These are phyloP conservation scores for Fusarium keratoplasticum DNA, from an alignment of 2,329 filamentous ascomycete genomes.

Conservation along the genomic window DNA sequence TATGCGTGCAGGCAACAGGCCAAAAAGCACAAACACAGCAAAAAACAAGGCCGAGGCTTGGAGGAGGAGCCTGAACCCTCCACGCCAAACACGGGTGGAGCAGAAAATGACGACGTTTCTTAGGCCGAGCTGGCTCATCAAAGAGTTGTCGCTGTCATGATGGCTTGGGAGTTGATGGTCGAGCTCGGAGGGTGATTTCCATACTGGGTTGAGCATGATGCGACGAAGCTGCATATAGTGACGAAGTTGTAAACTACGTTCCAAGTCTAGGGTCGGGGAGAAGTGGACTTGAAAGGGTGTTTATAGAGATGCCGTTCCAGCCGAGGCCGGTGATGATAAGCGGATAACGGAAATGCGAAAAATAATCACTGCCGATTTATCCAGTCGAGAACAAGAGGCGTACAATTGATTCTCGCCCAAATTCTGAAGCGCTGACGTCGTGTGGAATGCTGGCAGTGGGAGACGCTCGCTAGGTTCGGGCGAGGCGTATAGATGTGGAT, in stretches of 20 bases:
- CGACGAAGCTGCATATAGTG: neutral
- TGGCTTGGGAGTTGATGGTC: slow-evolving; percentile 34
- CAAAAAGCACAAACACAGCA: slow-evolving; percentile 45
- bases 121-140: slow-evolving; percentile 33
- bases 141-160: slow-evolving; percentile 34
- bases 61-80: slow-evolving; percentile 47
- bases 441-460: slow-evolving; percentile 20
- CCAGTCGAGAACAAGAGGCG: slow-evolving; percentile 4
- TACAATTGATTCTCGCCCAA: neutral
- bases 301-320: slow-evolving; percentile 7
- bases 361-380: slow-evolving; percentile 12
- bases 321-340: neutral
- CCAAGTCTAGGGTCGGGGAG: neutral
- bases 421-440: slow-evolving; percentile 7
- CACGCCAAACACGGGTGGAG: slow-evolving; percentile 56
- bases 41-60: slow-evolving; percentile 43
- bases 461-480: slow-evolving; percentile 26
- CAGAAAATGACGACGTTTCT: slow-evolving; percentile 53
- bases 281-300: slow-evolving; percentile 2
- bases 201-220: slow-evolving; percentile 40
- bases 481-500: slow-evolving; percentile 19
- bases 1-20: slow-evolving; percentile 38
- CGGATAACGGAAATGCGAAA: neutral
- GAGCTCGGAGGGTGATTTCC: slow-evolving; percentile 39
- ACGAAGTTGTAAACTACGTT: neutral